Percentiles rank a stretch among this genome's conserved stretches.
Conservation (phyloP, 2,329 filamentous ascomycete genomes). For the Botrytis fragariae region DNA sequence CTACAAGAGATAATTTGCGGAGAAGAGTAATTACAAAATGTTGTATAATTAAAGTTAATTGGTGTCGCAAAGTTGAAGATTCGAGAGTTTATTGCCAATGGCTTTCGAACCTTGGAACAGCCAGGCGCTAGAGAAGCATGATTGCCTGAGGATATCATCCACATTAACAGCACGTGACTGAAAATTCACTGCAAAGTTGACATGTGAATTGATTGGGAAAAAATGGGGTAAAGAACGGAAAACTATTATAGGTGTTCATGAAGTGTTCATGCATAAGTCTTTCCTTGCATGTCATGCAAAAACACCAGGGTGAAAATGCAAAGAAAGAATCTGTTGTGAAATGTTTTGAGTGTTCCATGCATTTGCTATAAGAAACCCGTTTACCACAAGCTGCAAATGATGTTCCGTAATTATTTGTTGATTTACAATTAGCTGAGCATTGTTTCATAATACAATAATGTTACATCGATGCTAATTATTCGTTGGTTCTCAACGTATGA, state of each 20-base stretch:
- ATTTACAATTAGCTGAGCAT: slow-evolving; percentile 8
- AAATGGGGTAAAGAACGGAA: too few species aligned
- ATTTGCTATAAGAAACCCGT: not conserved
- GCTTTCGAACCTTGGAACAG: slow-evolving; percentile 1
- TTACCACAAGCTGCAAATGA: not conserved
- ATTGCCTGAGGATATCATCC: not conserved
- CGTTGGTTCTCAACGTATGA: slow-evolving; percentile 14
- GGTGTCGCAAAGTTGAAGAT: slow-evolving; percentile 9
- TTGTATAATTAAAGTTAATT: not conserved
- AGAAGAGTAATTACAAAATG: not conserved
- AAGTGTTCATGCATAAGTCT: not conserved
- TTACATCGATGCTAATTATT: slow-evolving; percentile 19
- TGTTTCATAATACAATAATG: slow-evolving; percentile 18
- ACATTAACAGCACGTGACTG: not conserved
- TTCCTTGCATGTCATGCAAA: not conserved
- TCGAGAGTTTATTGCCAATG: not conserved
- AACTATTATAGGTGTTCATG: not conserved
- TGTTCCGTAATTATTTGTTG: slow-evolving; percentile 10
- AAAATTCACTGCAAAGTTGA: too few species aligned
- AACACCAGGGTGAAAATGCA: not conserved
- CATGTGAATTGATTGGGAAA: not conserved
- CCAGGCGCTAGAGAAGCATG: not conserved
- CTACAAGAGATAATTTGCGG: slow-evolving; percentile 7
- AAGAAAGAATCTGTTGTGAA: not conserved
- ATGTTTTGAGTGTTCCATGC: not conserved